Evolutionary conservation across 2,329 filamentous ascomycete species (phyloP).

Genomic region (Cucurbitaria berberidis): DNA sequence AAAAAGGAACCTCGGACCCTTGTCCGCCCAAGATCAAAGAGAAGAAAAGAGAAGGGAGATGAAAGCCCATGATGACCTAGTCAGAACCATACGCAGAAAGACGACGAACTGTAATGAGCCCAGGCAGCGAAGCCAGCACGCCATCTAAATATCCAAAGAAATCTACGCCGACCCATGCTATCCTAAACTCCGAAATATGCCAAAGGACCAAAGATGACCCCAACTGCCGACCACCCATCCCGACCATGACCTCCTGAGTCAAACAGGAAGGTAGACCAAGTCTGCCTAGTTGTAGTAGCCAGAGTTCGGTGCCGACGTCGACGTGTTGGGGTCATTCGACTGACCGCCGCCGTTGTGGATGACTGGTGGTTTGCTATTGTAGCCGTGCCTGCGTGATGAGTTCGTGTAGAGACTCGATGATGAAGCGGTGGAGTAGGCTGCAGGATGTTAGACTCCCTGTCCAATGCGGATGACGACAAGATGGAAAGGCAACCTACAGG

Average conservation of each 20-base stretch:
- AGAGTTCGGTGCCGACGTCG: slow-evolving; percentile 34
- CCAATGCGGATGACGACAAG: background rate
- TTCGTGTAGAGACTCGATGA: slow-evolving; percentile 34
- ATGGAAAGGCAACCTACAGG: slow-evolving; percentile 25
- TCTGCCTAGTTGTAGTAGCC: slow-evolving; percentile 36
- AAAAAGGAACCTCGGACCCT: slow-evolving; percentile 1
- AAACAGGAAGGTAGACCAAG: background rate
- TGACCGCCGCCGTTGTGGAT: slow-evolving; percentile 41
- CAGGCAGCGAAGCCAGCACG: background rate
- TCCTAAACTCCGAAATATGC: slow-evolving; percentile 1
- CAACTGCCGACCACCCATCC: background rate
- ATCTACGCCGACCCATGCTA: background rate
- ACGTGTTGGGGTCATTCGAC: slow-evolving; percentile 37
- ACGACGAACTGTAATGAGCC: background rate
- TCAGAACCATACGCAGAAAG: no score
- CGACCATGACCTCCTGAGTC: background rate
- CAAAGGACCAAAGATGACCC: background rate
- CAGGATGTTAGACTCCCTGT: slow-evolving; percentile 9
- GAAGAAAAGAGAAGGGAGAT: background rate
- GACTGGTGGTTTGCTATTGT: slow-evolving; percentile 37
- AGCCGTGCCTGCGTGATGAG: slow-evolving; percentile 31
- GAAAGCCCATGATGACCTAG: no score
- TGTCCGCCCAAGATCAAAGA: background rate
- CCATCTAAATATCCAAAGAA: background rate
- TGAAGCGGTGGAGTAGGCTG: slow-evolving; percentile 25